Base-by-base conservation (phyloP, 768 basidiomycete genomes). In the Fomitopsis pulvina region DNA sequence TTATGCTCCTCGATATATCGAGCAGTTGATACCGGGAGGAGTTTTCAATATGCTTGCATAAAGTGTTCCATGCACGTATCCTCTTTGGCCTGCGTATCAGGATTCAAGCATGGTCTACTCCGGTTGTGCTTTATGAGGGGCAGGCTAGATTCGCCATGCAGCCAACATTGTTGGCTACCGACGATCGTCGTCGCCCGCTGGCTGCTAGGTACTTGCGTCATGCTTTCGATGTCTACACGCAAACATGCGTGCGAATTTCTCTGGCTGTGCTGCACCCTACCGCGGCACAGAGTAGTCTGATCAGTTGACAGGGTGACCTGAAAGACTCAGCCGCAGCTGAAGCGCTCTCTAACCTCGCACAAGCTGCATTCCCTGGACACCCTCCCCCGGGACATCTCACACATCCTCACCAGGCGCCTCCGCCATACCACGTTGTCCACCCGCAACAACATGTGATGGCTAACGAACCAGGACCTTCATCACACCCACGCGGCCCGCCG, bases 281-380 rank as follows among this genome's bases (percentile, higher is more conserved):
- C 55, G 50, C 52, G 30, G n/a, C 49, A 48, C 41, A 52, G 53
- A 52, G 55, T 57, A 52, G 53, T 57, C 56, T 45, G 56, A 53
- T 53, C 52, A 48, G 53, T 52, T 58, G 46, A 28, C 72, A 74
- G 60, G 76, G 74, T 27, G 76, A 74, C 51, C 67, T 72, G 51
- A 79, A 80, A 53, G 80, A 82, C 58, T 60, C 62, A 0, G 81
- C 83, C 45, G 79, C 82, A 1, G 75, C 80, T 4, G 79, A 83
- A 52, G 72, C 76, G 1, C 68, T 79, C 2, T 78, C 77, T 9
- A 78, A 77, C 40, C 74, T 80, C 42, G 67, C 78, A 1, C 77
- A 77, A 60, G 63, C 68, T 20, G 66, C 71, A 6, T 52, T 51
- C 11, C 51, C 50, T 29, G 20, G 34, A 9, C 52, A 52, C 16